Conservation (phyloP, 352 stramenopile genomes). For the Pythium phragmiticola region DNA sequence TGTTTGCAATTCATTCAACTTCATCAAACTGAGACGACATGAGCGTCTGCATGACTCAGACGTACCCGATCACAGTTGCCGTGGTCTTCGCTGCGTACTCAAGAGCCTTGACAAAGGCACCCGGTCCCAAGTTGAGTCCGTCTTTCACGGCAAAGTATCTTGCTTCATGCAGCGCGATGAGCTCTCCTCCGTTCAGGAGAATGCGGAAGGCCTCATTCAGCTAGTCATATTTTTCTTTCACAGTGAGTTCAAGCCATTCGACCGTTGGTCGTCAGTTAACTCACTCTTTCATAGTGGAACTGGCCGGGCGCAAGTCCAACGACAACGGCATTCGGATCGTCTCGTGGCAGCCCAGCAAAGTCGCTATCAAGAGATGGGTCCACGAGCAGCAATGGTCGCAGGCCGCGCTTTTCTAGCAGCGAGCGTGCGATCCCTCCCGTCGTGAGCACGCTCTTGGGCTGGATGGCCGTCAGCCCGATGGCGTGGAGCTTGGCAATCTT, state of each 20-base stretch:
- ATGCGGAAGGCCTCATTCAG: constrained; percentile 58
- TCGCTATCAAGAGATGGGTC: constrained; percentile 44
- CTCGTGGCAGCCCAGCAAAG: constrained; percentile 37
- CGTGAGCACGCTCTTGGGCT: constrained; percentile 42
- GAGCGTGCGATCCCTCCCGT: constrained; percentile 42
- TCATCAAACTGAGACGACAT: not conserved
- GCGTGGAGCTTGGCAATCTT: constrained; percentile 46
- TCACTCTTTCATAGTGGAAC: constrained; percentile 60
- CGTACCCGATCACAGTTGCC: constrained; percentile 49
- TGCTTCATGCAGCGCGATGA: constrained; percentile 58
- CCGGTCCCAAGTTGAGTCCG: constrained; percentile 48
- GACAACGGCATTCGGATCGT: constrained; percentile 59
- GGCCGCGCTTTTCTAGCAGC: constrained; percentile 33
- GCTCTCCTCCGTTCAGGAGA: constrained; percentile 40
- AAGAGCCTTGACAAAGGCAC: constrained; percentile 53
- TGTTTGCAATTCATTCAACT: constrained; percentile 14
- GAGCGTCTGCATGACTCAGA: not conserved
- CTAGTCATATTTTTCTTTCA: constrained; percentile 19
- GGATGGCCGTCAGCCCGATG: constrained; percentile 43
- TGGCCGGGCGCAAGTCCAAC: constrained; percentile 44
- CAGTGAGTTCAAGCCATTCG: not conserved
- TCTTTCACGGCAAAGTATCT: constrained; percentile 50
- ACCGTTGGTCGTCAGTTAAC: not conserved
- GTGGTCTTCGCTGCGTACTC: constrained; percentile 45
- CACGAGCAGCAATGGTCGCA: constrained; percentile 49